Conservation (phyloP, 805 yeast species). For the Candida koratica region DNA sequence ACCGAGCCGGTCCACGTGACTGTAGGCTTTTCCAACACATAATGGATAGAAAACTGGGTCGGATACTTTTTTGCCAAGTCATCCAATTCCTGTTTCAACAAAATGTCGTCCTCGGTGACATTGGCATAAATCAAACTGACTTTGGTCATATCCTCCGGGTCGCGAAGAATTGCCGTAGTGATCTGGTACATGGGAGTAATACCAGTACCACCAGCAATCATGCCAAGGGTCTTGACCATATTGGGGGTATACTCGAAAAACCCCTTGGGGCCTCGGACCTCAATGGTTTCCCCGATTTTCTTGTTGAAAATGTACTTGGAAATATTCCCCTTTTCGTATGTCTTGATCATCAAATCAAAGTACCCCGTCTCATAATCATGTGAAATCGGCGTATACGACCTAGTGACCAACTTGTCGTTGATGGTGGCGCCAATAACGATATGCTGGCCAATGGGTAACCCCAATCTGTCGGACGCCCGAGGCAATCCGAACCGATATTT, state of each 20-base stretch:
- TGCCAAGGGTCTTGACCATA: slow-evolving; percentile 67
- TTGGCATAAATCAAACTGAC: slow-evolving; percentile 78
- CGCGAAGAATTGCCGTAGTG: slow-evolving; percentile 70
- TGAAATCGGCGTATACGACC: slow-evolving; percentile 90
- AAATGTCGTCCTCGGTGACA: slow-evolving; percentile 72
- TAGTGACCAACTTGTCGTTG: slow-evolving; percentile 72
- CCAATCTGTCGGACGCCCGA: slow-evolving; percentile 64
- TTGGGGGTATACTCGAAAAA: slow-evolving; percentile 78
- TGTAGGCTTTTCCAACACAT: slow-evolving; percentile 72
- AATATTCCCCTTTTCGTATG: slow-evolving; percentile 81
- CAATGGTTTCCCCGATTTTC: slow-evolving; percentile 73
- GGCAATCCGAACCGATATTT: slow-evolving; percentile 83
- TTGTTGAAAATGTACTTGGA: slow-evolving; percentile 69
- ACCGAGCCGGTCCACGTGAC: slow-evolving; percentile 70
- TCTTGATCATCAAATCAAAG: slow-evolving; percentile 82
- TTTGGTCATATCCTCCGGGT: slow-evolving; percentile 76
- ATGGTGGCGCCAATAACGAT: slow-evolving; percentile 73
- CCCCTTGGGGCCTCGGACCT: slow-evolving; percentile 89
- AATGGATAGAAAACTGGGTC: slow-evolving; percentile 58
- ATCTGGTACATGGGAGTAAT: slow-evolving; percentile 95
- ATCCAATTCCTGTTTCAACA: slow-evolving; percentile 77
- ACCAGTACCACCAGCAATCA: slow-evolving; percentile 98
- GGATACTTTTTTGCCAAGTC: slow-evolving; percentile 53
- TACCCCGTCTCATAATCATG: slow-evolving; percentile 73
- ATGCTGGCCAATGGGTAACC: slow-evolving; percentile 94